Conservation (phyloP, 306 rosid genomes). For the Vigna mungo region DNA sequence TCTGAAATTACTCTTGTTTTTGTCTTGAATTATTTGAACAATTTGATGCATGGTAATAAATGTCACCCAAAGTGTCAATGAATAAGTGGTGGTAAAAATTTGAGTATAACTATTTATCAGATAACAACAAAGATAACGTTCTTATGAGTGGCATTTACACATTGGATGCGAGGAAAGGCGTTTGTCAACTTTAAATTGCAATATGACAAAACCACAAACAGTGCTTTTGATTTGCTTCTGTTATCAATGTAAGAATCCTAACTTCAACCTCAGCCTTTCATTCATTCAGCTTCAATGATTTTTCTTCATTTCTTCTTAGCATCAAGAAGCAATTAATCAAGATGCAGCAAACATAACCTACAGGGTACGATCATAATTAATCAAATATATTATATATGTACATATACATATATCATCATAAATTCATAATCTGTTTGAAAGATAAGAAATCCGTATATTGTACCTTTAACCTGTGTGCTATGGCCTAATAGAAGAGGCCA, state of each 20-base stretch:
- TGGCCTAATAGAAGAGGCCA: slow-evolving; percentile 13
- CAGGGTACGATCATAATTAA: background rate
- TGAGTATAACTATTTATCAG: slow-evolving; percentile 29
- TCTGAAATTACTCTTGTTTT: background rate
- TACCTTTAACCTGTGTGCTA: slow-evolving; percentile 5
- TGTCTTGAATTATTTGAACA: background rate
- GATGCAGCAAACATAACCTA: slow-evolving; percentile 23
- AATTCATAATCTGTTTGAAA: background rate
- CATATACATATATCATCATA: background rate
- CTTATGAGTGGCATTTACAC: slow-evolving; percentile 34
- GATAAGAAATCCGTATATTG: slow-evolving; percentile 1
- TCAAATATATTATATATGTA: background rate
- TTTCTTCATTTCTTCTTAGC: background rate
- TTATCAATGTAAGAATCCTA: background rate
- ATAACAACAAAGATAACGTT: slow-evolving; percentile 44
- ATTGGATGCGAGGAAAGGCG: slow-evolving; percentile 33
- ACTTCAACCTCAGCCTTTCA: background rate
- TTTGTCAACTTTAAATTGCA: slow-evolving; percentile 42
- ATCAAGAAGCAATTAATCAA: slow-evolving; percentile 20
- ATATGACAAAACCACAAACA: slow-evolving; percentile 40
- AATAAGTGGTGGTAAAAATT: slow-evolving; percentile 26
- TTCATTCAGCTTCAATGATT: slow-evolving; percentile 4
- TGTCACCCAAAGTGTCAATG: slow-evolving; percentile 11
- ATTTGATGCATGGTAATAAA: slow-evolving; percentile 3
- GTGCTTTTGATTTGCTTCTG: slow-evolving; percentile 9